Conservation (phyloP, 1,284 basidiomycete species). For the Athelia psychrophila region DNA sequence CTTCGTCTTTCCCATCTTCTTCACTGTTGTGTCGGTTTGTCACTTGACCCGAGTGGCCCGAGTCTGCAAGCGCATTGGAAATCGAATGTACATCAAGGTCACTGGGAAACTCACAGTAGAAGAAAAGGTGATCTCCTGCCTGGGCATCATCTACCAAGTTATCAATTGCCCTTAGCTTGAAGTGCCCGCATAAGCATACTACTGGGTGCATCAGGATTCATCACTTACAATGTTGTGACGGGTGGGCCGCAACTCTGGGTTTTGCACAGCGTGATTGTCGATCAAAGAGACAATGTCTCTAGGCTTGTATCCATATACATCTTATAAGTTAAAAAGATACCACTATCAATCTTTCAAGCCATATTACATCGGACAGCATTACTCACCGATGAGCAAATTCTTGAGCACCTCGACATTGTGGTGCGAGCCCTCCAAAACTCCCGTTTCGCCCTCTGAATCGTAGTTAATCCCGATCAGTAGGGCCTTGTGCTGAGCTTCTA, state of each 20-base stretch:
- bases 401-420: constrained; percentile 23
- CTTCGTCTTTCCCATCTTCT: constrained; percentile 27
- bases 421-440: constrained; percentile 20
- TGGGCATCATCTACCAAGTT: constrained; percentile 23
- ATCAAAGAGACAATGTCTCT: constrained; percentile 25
- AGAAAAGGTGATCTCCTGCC: constrained; percentile 26
- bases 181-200: neutral
- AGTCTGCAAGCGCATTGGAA: constrained; percentile 9
- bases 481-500: constrained; percentile 12
- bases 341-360: no score
- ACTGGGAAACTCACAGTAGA: constrained; percentile 23
- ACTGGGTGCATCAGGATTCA: no score
- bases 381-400: constrained; percentile 21
- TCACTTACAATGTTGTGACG: constrained; percentile 24
- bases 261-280: constrained; percentile 18
- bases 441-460: constrained; percentile 1
- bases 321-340: constrained; percentile 13
- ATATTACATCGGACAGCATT: neutral
- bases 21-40: constrained; percentile 18
- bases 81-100: neutral
- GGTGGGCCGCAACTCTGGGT: constrained; percentile 21
- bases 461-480: constrained; percentile 21
- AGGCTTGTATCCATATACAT: constrained; percentile 19
- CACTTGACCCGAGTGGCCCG: constrained; percentile 21
- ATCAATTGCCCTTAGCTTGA: constrained; percentile 20